Conservation (phyloP, 2,329 filamentous ascomycete genomes). For the Talaromyces sp. region DNA sequence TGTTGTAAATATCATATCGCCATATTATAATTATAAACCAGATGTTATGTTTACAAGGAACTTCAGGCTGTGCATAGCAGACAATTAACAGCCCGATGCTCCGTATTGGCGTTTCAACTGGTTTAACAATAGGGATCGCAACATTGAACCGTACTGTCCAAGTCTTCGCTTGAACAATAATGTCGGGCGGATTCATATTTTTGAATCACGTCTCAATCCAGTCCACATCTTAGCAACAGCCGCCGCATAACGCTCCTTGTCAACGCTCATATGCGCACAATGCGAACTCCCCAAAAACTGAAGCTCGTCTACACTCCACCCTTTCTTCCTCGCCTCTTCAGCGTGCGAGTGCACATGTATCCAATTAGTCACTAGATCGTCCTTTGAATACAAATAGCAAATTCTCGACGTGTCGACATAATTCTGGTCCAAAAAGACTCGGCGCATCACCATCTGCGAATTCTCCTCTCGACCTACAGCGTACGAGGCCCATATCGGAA, state of each 20-base stretch:
- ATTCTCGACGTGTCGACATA: constrained; percentile 1
- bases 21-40: background rate
- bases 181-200: background rate
- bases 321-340: constrained; percentile 2
- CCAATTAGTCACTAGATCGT: constrained; percentile 3
- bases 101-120: no score
- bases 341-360: constrained; percentile 5
- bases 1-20: background rate
- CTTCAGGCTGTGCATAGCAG: no score
- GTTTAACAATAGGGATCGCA: no score
- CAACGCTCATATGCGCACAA: constrained; percentile 5
- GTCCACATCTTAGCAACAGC: constrained; percentile 1
- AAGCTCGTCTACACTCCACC: constrained; percentile 5
- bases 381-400: constrained; percentile 5
- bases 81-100: no score
- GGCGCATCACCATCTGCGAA: constrained; percentile 3
- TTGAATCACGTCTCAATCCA: background rate
- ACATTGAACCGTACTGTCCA: background rate
- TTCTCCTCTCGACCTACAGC: background rate
- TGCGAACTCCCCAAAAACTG: constrained; percentile 3
- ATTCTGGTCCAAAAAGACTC: background rate
- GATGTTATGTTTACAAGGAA: background rate
- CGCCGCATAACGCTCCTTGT: constrained; percentile 2
- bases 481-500: constrained; percentile 2
- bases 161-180: background rate